Evolutionary conservation across 2,329 filamentous ascomycete species (phyloP).

Genomic region (Penicillium sp.): DNA sequence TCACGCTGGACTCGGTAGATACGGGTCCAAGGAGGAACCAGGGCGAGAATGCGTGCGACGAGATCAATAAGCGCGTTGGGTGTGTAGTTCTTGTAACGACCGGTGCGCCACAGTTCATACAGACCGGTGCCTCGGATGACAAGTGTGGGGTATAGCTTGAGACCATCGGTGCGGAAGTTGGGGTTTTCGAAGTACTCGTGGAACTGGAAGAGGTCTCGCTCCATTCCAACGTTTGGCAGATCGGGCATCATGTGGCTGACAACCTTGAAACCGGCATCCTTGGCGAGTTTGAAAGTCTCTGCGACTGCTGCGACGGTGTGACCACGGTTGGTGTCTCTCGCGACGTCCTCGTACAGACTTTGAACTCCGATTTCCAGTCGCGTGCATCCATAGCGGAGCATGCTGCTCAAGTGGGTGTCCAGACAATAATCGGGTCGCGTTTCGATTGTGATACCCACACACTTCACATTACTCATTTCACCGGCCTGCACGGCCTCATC

Average conservation of each 20-base stretch:
- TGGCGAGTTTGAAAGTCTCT: conserved; percentile 95
- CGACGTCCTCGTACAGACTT: conserved; percentile 95
- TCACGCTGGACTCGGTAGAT: conserved; percentile 98
- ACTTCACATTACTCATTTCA: conserved; percentile 96
- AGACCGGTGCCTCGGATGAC: conserved; percentile 95
- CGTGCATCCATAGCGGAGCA: conserved; percentile 98
- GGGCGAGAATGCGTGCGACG: conserved; percentile 89
- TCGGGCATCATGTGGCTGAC: conserved; percentile 99
- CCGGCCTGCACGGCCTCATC: conserved; percentile 93
- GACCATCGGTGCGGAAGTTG: conserved; percentile 89
- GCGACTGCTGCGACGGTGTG: conserved; percentile 95
- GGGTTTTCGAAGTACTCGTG: conserved; percentile 97
- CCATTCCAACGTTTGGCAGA: conserved; percentile 96
- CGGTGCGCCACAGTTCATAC: conserved; percentile 96
- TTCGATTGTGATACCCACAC: conserved; percentile 97
- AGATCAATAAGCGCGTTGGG: conserved; percentile 95
- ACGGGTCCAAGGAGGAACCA: conserved; percentile 95
- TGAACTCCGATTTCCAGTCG: conserved; percentile 93
- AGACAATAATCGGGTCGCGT: conserved; percentile 96
- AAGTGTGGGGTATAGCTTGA: conserved; percentile 97
- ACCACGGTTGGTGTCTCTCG: conserved; percentile 94
- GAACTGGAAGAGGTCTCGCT: conserved; percentile 95
- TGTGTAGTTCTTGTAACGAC: conserved; percentile 97
- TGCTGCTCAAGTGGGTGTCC: conserved; percentile 90
- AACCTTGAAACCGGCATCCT: conserved; percentile 98